Evolutionary conservation across 352 stramenopile species (phyloP).

Genomic region (Pythium phragmiticola): DNA sequence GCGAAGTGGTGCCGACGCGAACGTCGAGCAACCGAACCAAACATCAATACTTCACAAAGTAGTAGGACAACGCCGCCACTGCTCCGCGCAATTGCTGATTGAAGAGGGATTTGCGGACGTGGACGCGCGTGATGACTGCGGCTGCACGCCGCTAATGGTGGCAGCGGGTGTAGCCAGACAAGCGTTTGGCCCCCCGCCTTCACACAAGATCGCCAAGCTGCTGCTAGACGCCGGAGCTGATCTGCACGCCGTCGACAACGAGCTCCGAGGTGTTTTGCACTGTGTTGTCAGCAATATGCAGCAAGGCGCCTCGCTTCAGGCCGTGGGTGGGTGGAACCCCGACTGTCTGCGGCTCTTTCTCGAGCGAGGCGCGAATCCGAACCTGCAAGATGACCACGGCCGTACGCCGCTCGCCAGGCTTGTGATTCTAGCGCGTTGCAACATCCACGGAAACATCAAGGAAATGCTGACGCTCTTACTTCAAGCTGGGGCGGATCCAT

Average conservation of each 20-base stretch:
- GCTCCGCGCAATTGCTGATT: neutral
- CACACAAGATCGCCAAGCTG: neutral
- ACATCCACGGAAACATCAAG: neutral
- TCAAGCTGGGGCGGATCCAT: neutral
- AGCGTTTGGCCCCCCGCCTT: too few relatives aligned
- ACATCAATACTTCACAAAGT: too few relatives aligned
- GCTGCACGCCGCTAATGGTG: slow-evolving; percentile 10
- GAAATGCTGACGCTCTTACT: neutral
- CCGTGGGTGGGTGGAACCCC: neutral
- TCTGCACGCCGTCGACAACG: neutral
- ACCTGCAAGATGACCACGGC: neutral
- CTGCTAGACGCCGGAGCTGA: neutral
- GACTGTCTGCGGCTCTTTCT: neutral
- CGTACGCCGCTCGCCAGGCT: neutral
- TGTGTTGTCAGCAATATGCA: neutral
- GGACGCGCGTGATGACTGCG: neutral
- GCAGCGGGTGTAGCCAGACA: neutral
- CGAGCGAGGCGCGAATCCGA: neutral
- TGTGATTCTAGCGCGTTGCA: neutral
- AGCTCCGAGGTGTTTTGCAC: neutral
- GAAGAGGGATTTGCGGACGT: neutral
- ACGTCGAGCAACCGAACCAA: neutral
- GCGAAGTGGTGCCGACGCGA: neutral
- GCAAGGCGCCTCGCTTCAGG: too few relatives aligned
- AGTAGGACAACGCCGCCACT: too few relatives aligned